Evolutionary conservation across 192 early-diverging fungal species (phyloP).

Genomic region (Coemansia sp.): DNA sequence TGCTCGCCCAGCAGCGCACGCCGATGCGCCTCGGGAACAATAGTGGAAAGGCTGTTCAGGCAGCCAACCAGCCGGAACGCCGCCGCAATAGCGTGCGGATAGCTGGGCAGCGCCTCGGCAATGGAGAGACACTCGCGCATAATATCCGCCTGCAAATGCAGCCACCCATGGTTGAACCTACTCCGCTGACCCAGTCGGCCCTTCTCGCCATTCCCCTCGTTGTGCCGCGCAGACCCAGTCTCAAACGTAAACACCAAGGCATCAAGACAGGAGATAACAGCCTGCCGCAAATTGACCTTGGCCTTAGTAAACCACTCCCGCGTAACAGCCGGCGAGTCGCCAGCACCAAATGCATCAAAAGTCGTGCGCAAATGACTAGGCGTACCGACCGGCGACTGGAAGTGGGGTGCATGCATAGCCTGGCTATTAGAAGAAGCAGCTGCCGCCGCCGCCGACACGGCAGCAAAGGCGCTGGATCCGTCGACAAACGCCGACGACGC

Average conservation of each 20-base stretch:
- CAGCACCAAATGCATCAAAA: slow-evolving; percentile 4
- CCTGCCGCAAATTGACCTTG: slow-evolving; percentile 10
- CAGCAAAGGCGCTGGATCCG: slow-evolving; percentile 44
- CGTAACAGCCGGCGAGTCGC: background rate
- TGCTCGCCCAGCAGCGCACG: slow-evolving; percentile 36
- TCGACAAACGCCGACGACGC: slow-evolving; percentile 37
- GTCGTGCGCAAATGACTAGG: slow-evolving; percentile 3
- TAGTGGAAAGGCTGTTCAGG: slow-evolving; percentile 19
- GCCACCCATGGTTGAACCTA: slow-evolving; percentile 18
- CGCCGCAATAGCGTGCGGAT: slow-evolving; percentile 36
- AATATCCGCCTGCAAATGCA: slow-evolving; percentile 39
- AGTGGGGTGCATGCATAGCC: slow-evolving; percentile 1
- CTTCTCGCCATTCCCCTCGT: background rate
- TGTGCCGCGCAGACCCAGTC: background rate
- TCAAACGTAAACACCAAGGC: slow-evolving; percentile 24
- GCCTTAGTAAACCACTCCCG: slow-evolving; percentile 27
- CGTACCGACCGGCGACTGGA: slow-evolving; percentile 2
- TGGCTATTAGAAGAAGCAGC: slow-evolving; percentile 10
- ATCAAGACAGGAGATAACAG: slow-evolving; percentile 35
- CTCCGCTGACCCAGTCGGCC: background rate
- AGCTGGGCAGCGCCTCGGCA: slow-evolving; percentile 45
- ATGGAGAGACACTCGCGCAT: slow-evolving; percentile 44
- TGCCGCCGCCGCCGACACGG: slow-evolving; percentile 35
- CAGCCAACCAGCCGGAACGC: slow-evolving; percentile 39
- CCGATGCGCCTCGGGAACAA: slow-evolving; percentile 14